Conservation (phyloP, 768 basidiomycete species). For the Boletus rubropictus region DNA sequence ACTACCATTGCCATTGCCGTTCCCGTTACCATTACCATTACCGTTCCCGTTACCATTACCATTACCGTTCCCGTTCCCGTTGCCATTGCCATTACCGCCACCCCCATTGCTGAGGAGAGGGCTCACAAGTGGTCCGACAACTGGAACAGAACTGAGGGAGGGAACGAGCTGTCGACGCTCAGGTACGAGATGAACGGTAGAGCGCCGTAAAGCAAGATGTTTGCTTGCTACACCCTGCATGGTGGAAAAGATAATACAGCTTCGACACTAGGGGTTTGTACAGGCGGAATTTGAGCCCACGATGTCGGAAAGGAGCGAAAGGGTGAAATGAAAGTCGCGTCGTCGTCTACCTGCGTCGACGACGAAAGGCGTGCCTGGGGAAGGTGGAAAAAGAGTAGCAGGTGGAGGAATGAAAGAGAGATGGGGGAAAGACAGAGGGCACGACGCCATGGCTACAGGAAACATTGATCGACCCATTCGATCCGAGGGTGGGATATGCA, state of each 20-base stretch:
- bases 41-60: neutral
- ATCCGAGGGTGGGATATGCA: no score
- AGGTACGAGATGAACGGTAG: slow-evolving; percentile 28
- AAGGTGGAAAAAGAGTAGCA: slow-evolving; percentile 2
- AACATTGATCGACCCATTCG: neutral
- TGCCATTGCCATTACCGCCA: no score
- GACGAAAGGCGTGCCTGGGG: slow-evolving; percentile 2
- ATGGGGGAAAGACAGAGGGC: slow-evolving; percentile 7
- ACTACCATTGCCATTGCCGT: no score
- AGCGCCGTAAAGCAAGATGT: slow-evolving; percentile 11
- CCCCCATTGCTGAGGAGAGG: slow-evolving; percentile 29
- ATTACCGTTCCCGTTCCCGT: no score
- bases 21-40: neutral
- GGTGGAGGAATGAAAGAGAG: neutral
- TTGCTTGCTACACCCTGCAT: slow-evolving; percentile 13
- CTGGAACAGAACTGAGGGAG: slow-evolving; percentile 29
- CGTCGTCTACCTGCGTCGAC: slow-evolving; percentile 11
- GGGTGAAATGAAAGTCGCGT: slow-evolving; percentile 21
- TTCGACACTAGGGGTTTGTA: slow-evolving; percentile 1
- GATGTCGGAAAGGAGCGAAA: slow-evolving; percentile 14
- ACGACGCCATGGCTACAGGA: slow-evolving; percentile 21
- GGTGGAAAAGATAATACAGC: slow-evolving; percentile 3
- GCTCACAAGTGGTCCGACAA: slow-evolving; percentile 34
- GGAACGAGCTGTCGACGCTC: slow-evolving; percentile 35
- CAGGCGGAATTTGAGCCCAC: neutral